These are phyloP conservation scores for Phellinidium pouzarii DNA, from an alignment of 1,284 basidiomycete species.

Conservation along the genomic window DNA sequence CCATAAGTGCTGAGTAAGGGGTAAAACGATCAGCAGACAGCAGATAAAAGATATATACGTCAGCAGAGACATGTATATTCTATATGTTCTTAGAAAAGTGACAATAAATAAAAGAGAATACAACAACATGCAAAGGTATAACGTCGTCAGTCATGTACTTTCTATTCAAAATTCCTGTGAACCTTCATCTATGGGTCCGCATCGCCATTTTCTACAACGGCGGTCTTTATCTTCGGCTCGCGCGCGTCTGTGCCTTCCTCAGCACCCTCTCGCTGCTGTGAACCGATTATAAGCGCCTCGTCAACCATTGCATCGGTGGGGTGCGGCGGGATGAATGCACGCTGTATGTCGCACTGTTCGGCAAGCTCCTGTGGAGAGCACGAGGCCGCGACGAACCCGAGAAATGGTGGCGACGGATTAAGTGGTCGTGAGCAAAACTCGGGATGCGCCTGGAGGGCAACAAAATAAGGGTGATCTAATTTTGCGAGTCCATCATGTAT, in stretches of 20 bases:
- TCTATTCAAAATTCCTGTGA: neutral
- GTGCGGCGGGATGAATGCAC: slow-evolving; percentile 43
- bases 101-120: neutral
- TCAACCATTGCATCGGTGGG: slow-evolving; percentile 44
- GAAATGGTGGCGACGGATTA: slow-evolving; percentile 96
- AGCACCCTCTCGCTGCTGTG: slow-evolving; percentile 17
- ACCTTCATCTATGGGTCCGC: neutral
- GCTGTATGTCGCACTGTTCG: slow-evolving; percentile 72
- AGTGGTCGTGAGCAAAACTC: slow-evolving; percentile 99
- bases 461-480: slow-evolving; percentile 96
- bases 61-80: no score
- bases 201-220: neutral
- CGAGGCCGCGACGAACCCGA: slow-evolving; percentile 91
- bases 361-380: slow-evolving; percentile 57
- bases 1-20: neutral
- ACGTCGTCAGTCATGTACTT: neutral
- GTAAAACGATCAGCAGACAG: neutral
- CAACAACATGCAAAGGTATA: neutral
- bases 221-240: neutral
- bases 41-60: no score
- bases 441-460: slow-evolving; percentile 94
- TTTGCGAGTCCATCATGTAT: no score
- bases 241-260: neutral
- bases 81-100: neutral
- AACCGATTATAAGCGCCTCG: slow-evolving; percentile 35